phyloP scores from a whole-genome alignment of 1,139 yeast genomes.

The Debaryomyces psychrophilus region DNA sequence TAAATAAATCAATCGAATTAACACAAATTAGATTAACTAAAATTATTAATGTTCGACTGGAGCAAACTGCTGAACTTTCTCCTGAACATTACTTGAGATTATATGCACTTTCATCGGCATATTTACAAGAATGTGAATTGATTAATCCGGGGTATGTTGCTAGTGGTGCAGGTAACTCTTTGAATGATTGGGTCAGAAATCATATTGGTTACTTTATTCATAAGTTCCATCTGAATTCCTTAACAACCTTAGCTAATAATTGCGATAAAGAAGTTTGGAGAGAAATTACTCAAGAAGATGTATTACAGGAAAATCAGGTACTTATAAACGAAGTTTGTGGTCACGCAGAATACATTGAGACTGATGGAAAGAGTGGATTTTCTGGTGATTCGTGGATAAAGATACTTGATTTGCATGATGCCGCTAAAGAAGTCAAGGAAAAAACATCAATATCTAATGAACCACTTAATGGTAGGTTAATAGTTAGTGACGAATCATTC shows the following conservation, averaged over 20 bases:
- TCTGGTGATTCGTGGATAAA: slow-evolving; percentile 52
- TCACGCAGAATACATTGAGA: slow-evolving; percentile 49
- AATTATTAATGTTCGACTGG: slow-evolving; percentile 76
- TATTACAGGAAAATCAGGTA: slow-evolving; percentile 49
- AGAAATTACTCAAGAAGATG: slow-evolving; percentile 45
- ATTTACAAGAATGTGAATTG: slow-evolving; percentile 81
- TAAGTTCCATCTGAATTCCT: slow-evolving; percentile 56
- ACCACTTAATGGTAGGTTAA: slow-evolving; percentile 31
- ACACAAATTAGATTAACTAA: slow-evolving; percentile 80
- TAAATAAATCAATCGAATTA: slow-evolving; percentile 67
- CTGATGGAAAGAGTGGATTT: slow-evolving; percentile 27
- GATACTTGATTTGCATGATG: slow-evolving; percentile 33
- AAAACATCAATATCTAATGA: slow-evolving; percentile 8
- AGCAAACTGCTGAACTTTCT: slow-evolving; percentile 62
- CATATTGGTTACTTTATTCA: slow-evolving; percentile 66
- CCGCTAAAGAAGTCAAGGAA: slow-evolving; percentile 13
- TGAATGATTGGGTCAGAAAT: slow-evolving; percentile 67
- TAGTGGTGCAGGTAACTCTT: slow-evolving; percentile 49
- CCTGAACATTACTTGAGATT: slow-evolving; percentile 62
- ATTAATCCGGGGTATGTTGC: slow-evolving; percentile 73
- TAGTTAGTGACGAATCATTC: slow-evolving; percentile 40
- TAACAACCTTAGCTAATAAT: slow-evolving; percentile 46
- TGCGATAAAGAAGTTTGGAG: slow-evolving; percentile 82
- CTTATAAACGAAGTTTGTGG: slow-evolving; percentile 58
- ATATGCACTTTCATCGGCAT: slow-evolving; percentile 67